Base-by-base conservation (phyloP, 495 filamentous ascomycete species). In the Aspergillus ellipticus region DNA sequence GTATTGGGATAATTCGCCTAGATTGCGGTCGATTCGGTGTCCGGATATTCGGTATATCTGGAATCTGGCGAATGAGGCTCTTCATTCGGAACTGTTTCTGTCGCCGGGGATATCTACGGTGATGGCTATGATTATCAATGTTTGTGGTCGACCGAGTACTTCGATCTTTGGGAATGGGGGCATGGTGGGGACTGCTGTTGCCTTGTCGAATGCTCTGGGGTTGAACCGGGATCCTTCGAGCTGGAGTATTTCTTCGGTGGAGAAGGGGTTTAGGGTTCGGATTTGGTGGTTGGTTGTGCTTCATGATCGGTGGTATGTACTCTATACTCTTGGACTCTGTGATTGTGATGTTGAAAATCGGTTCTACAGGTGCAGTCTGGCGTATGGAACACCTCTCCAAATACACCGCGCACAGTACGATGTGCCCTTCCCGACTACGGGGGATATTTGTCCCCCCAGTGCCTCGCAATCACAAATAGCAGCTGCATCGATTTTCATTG, bases 211-310 rank as follows among this genome's bases (percentile, higher is more conserved):
- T 61, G 63, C 65, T n/a, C 51, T 75, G 7, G 73, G 73, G 6
- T 57, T 74, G 4, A 71, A 75, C 47, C 64, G 68, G 19, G 62
- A 72, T 33, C 71, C 71, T 5, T 55, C 57, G 0, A 48, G 28
- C 10, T 75, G 73, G 73, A 60, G 60, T 19, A 71, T 74, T 28
- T 59, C 67, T 0, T 57, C 62, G n/a, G 9, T 60, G 10, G 71
- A 74, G 41, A 72, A 74, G 42, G 57, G 55, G 37, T 48, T 71
- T 11, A 46, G 71, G 8, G 61, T 72, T 4, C 57, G 59, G 8
- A 66, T 74, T 11, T 75, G 73, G 73, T 75, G 73, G 73, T 54
- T 64, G 2, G 51, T 75, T n/a, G 21, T 74, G 22, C 58, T 75
- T 5, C 69, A 75, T 61, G 71, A 75, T 58, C 60, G 65, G n/a